Percentiles rank a stretch among this genome's conserved stretches.
These are phyloP conservation scores for Angomonas ambiguus DNA, from an alignment of 208 protist genomes.

Conservation along the genomic window DNA sequence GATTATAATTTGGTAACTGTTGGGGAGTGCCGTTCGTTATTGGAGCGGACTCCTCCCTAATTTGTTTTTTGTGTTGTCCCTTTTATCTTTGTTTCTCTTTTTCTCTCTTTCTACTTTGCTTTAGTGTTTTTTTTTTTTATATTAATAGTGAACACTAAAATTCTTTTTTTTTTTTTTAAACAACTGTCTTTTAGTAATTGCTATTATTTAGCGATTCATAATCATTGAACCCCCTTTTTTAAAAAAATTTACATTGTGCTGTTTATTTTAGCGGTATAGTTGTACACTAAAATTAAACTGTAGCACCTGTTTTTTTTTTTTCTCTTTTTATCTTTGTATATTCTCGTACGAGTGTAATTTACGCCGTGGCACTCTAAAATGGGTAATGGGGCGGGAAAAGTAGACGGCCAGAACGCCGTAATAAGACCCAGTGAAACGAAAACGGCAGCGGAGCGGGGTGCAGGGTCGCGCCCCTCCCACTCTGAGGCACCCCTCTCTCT, in stretches of 20 bases:
- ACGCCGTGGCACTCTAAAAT: neutral
- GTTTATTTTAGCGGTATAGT: no score
- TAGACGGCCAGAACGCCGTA: neutral
- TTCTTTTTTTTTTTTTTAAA: no score
- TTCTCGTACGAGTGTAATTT: no score
- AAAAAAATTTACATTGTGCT: no score
- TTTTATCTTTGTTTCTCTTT: neutral
- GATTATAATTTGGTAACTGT: no score
- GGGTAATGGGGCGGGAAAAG: slow-evolving; percentile 7
- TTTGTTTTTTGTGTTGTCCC: slow-evolving; percentile 1
- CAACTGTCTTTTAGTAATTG: no score
- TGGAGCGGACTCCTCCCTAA: slow-evolving; percentile 1
- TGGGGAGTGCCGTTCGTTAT: neutral
- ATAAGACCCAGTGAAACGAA: slow-evolving; percentile 7
- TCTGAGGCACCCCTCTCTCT: slow-evolving; percentile 6
- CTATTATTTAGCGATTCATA: slow-evolving; percentile 14
- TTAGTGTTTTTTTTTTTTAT: slow-evolving; percentile 5
- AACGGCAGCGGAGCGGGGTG: no score
- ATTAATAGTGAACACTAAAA: no score
- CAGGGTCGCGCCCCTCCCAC: neutral
- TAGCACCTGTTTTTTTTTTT: slow-evolving; percentile 6
- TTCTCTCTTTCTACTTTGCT: neutral
- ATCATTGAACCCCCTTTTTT: no score
- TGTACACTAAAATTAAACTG: no score
- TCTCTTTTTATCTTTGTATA: slow-evolving; percentile 3